Conservation (phyloP, 225 moss, liverwort and hornwort genomes). For the Straminergon stramineum region DNA sequence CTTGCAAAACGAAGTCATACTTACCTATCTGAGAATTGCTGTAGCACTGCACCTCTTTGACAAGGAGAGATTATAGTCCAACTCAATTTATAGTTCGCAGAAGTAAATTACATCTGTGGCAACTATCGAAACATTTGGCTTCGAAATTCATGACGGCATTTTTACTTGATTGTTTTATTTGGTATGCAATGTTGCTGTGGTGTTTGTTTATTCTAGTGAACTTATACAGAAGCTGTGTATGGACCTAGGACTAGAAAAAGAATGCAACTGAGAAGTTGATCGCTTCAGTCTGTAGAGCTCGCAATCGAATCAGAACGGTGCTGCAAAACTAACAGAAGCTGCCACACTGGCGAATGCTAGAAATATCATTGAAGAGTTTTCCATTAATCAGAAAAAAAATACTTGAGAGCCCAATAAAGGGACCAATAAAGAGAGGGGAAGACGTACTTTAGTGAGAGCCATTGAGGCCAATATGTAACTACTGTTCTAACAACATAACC, state of each 20-base stretch:
- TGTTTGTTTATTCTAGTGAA: not conserved
- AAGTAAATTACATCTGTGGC: not conserved
- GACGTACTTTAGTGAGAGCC: conserved; percentile 43
- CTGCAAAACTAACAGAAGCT: not conserved
- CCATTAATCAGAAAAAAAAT: not conserved
- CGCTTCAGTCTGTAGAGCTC: not conserved
- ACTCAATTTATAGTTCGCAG: not conserved
- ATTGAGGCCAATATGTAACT: conserved; percentile 40
- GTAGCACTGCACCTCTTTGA: not conserved
- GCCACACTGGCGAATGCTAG: not conserved
- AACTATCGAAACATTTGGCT: not conserved
- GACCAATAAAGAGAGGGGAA: conserved; percentile 46
- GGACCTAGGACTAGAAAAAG: not conserved
- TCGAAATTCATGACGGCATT: not conserved
- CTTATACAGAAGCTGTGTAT: not conserved
- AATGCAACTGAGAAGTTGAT: not conserved
- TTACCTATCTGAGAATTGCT: not conserved
- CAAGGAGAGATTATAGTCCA: not conserved
- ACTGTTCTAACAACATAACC: conserved; percentile 18
- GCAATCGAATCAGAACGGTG: not conserved
- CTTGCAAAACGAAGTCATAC: not conserved
- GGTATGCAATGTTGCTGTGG: not conserved
- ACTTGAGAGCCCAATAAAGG: conserved; percentile 12
- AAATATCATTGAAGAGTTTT: not conserved
- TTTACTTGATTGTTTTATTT: not conserved